Base-by-base conservation (phyloP, 345 rosid genomes). In the Odontarrhena argentea region DNA sequence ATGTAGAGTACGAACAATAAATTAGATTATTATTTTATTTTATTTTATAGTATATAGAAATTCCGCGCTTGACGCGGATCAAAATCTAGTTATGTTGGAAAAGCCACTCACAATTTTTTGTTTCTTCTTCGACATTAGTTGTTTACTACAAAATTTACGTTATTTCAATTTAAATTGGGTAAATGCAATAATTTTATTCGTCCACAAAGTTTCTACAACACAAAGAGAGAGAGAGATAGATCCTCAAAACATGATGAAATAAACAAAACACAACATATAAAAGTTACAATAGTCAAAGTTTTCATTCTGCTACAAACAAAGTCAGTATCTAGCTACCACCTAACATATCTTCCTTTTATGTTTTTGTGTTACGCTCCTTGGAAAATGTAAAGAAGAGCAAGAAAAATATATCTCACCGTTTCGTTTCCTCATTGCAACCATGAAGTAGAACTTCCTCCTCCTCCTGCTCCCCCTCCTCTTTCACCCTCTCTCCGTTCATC, bases 271-370 rank as follows among this genome's bases (percentile, higher is more conserved):
- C 68, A 60, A 52, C 35, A 8, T 10, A 3, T 10, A 14, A 22
- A 8, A 6, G 9, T 60, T 60, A 46, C 45, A n/a, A 3, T 74
- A 55, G 74, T 74, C 77, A 74, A 67, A 68, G 64, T 74, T 67
- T 60, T 61, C 77, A 61, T 67, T 32, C 73, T 67, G 28, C 58
- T 59, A 40, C 52, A 67, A 74, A 67, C 49, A 67, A 67, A 74
- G 73, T 74, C 68, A 47, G 60, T 46, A 32, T 32, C 7, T 32
- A 32, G 36, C 36, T 32, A 32, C 36, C 36, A 47, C 77, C 68
- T 53, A 74, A 67, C 73, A 74, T 60, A 60, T 70, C 35, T 35
- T 51, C 54, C 10, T 45, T 67, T 50, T 46, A 36, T 45, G 26
- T 22, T 52, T 11, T 26, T 34, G 34, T 42, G 49, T 41, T 0